Percentiles rank a stretch among this genome's conserved stretches.
phyloP scores from a whole-genome alignment of 805 yeast species.

The Kodamaea nitidulidarum region DNA sequence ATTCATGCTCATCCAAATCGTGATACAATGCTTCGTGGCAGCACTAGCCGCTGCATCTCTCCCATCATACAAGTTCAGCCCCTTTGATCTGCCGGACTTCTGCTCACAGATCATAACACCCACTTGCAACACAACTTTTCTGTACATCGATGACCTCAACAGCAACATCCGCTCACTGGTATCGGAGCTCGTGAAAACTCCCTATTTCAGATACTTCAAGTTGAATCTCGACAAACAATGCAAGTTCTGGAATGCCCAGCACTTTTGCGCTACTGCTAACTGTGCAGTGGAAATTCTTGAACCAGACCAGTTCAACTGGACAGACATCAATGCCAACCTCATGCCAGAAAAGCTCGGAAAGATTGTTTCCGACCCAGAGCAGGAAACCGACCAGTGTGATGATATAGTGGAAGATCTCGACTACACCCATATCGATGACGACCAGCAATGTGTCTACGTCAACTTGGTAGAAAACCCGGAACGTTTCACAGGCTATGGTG shows the following conservation, averaged over 20 bases:
- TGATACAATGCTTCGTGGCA: neutral
- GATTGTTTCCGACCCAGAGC: constrained; percentile 24
- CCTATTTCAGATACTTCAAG: constrained; percentile 85
- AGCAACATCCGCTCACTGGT: constrained; percentile 44
- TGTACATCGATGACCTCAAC: constrained; percentile 39
- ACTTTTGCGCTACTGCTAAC: constrained; percentile 79
- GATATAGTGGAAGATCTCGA: constrained; percentile 46
- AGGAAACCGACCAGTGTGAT: constrained; percentile 15
- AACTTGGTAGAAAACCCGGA: constrained; percentile 88
- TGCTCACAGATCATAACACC: constrained; percentile 44
- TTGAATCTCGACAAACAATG: constrained; percentile 79
- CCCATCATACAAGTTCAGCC: constrained; percentile 19
- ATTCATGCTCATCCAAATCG: neutral
- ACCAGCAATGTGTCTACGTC: constrained; percentile 74
- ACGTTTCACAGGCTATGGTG: constrained; percentile 93
- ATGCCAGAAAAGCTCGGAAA: constrained; percentile 67
- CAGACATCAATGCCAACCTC: constrained; percentile 60
- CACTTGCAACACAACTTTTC: constrained; percentile 43
- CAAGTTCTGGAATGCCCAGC: constrained; percentile 80
- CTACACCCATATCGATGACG: constrained; percentile 66
- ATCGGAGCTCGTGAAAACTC: constrained; percentile 57
- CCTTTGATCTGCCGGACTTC: constrained; percentile 42
- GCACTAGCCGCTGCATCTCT: neutral
- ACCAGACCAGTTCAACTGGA: constrained; percentile 64
- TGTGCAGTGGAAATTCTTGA: constrained; percentile 79